Evolutionary conservation across 805 yeast species (phyloP).

Genomic region (Lipomyces starkeyi): DNA sequence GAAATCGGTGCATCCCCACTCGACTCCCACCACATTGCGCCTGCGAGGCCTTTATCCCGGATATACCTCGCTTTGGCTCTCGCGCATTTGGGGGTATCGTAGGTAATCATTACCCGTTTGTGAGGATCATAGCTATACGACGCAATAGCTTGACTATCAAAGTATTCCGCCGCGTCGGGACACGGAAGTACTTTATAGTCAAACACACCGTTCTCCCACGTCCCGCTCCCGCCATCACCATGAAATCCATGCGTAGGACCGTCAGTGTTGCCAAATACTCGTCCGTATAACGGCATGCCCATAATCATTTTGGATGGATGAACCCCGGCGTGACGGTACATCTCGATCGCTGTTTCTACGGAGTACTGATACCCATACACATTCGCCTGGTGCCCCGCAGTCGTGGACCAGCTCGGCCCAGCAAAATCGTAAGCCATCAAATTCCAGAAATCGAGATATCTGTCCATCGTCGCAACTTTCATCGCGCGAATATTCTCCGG

Average conservation of each 20-base stretch:
- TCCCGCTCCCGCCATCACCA: constrained; percentile 42
- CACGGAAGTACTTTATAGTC: constrained; percentile 64
- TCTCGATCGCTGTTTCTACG: constrained; percentile 56
- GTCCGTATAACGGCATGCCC: constrained; percentile 90
- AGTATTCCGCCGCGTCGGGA: constrained; percentile 52
- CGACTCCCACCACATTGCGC: constrained; percentile 96
- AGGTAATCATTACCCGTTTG: constrained; percentile 55
- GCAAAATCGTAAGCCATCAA: constrained; percentile 90
- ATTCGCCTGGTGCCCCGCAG: constrained; percentile 73
- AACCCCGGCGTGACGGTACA: constrained; percentile 54
- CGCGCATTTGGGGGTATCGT: constrained; percentile 66
- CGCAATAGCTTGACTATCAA: constrained; percentile 60
- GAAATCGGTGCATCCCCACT: constrained; percentile 67
- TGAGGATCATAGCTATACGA: constrained; percentile 57
- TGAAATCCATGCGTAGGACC: constrained; percentile 48
- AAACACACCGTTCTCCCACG: constrained; percentile 58
- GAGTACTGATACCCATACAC: constrained; percentile 57
- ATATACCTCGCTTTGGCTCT: constrained; percentile 66
- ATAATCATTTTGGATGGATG: constrained; percentile 61
- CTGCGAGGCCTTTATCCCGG: constrained; percentile 59
- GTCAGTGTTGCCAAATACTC: constrained; percentile 54
- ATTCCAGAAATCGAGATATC: constrained; percentile 72
- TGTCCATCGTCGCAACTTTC: constrained; percentile 61
- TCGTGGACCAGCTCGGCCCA: constrained; percentile 68
- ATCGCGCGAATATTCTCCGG: constrained; percentile 48